Evolutionary conservation across 2,329 filamentous ascomycete genomes (phyloP), one percentile per base, ranked within the genome.

Genomic region (Alternaria sp.): DNA sequence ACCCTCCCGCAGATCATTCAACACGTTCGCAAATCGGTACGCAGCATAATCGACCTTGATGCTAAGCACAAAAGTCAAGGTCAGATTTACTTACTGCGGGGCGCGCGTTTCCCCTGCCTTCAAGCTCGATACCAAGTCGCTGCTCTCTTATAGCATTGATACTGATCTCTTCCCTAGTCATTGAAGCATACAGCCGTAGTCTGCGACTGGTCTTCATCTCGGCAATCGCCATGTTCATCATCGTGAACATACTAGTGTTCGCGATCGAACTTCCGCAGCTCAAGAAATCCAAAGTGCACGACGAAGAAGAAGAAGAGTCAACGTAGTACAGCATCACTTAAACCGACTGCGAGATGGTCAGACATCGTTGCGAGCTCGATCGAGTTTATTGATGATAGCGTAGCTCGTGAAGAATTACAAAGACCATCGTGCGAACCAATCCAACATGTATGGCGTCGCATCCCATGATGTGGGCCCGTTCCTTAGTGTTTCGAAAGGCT

Each of bases 251-350:
- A 3, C 66, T 90, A 53, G 75, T 89, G 3, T 11, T 85, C 36
- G 84, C 85, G 0, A 80, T 90, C 21, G 84, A 81, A 71, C 71
- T 91, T 68, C 88, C 87, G 1, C 82, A 83, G 55, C 53, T 80
- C 46, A 72, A 70, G 56, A 71, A 68, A 57, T 72, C 68, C 40
- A 26, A 69, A 17, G 25, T 5, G 9, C 52, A 49, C 6, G 61
- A 59, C 11, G 70, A 67, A 6, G 56, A 58, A 32, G 62, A 51
- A 15, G 32, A 57, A 32, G 30, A 32, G 28, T 12, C 7, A 23
- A n/a, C 9, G 19, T 30, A 52, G 8, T 23, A 25, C 5, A 11
- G 28, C 21, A 15, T 25, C 12, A 10, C 13, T n/a, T 23, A 5
- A 23, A 36, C 4, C n/a, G 3, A 6, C 10, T 3, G 32, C 36